Percentiles rank a stretch among this genome's conserved stretches.
phyloP scores from a whole-genome alignment of 73 alveolate species.

The Tetrahymena elliotti region DNA sequence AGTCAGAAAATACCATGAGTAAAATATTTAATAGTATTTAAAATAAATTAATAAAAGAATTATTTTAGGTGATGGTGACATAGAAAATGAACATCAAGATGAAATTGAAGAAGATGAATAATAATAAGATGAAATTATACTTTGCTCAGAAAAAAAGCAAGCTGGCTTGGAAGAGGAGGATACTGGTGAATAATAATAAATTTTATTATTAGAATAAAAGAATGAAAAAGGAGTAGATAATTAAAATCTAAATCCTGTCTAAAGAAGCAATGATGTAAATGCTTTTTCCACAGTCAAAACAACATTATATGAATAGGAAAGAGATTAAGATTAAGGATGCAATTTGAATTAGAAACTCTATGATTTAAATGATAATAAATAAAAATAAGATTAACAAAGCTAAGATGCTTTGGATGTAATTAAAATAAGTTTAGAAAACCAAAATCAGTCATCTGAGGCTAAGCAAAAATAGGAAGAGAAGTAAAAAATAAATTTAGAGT shows the following conservation, averaged over 20 bases:
- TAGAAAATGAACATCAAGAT: too few relatives aligned
- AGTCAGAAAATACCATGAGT: too few relatives aligned
- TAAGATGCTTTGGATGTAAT: not conserved
- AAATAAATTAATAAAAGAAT: too few relatives aligned
- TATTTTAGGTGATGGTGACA: too few relatives aligned
- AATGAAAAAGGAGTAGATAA: not conserved
- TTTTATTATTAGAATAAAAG: not conserved
- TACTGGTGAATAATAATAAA: not conserved
- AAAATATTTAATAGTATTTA: too few relatives aligned
- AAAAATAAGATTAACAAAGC: not conserved
- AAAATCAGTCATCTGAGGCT: not conserved
- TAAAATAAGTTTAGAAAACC: not conserved
- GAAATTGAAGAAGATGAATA: not conserved
- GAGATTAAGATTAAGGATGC: not conserved
- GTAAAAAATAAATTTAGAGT: not conserved
- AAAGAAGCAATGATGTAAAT: not conserved
- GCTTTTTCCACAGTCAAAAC: not conserved
- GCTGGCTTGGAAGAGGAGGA: not conserved
- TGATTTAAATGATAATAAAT: not conserved
- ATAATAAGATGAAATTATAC: not conserved
- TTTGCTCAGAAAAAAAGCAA: not conserved
- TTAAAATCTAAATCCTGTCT: not conserved
- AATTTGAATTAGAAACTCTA: not conserved
- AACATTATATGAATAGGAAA: not conserved
- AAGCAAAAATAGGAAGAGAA: not conserved